Evolutionary conservation across 129 eudicot species (phyloP).

Genomic region (Smallanthus sonchifolius): DNA sequence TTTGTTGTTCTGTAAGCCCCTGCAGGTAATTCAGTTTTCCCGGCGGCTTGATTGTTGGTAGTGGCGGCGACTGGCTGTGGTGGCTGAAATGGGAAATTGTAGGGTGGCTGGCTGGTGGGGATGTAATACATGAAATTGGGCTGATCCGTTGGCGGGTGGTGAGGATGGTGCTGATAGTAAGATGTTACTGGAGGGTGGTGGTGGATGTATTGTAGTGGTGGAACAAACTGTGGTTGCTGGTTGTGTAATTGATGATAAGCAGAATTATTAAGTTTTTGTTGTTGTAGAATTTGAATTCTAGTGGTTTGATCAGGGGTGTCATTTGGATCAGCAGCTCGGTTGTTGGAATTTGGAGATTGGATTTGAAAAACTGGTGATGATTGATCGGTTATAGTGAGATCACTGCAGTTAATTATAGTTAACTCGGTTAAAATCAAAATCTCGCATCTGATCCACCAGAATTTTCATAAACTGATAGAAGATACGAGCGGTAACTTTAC

Average conservation of each 20-base stretch:
- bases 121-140: conserved; percentile 57
- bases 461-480: too few relatives aligned
- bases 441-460: too few relatives aligned
- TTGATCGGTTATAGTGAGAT: conserved; percentile 52
- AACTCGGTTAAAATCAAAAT: background rate
- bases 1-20: conserved; percentile 44
- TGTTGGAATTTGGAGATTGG: conserved; percentile 34
- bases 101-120: conserved; percentile 46
- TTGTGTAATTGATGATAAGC: conserved; percentile 56
- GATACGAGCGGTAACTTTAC: too few relatives aligned
- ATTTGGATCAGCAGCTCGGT: conserved; percentile 26
- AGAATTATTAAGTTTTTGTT: conserved; percentile 38
- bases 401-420: conserved; percentile 39
- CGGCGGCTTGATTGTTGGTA: conserved; percentile 18
- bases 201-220: conserved; percentile 43
- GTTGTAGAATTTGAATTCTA: conserved; percentile 46
- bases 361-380: conserved; percentile 53
- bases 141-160: conserved; percentile 40
- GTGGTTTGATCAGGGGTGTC: conserved; percentile 38
- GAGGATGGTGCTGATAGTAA: conserved; percentile 45
- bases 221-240: conserved; percentile 64
- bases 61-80: conserved; percentile 21
- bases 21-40: conserved; percentile 46
- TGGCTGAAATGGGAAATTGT: conserved; percentile 54
- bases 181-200: conserved; percentile 52